A percentile compares a stretch with the other conserved stretches of the same genome.
Evolutionary conservation across 345 rosid genomes (phyloP).

Genomic region (Kandelia obovata): DNA sequence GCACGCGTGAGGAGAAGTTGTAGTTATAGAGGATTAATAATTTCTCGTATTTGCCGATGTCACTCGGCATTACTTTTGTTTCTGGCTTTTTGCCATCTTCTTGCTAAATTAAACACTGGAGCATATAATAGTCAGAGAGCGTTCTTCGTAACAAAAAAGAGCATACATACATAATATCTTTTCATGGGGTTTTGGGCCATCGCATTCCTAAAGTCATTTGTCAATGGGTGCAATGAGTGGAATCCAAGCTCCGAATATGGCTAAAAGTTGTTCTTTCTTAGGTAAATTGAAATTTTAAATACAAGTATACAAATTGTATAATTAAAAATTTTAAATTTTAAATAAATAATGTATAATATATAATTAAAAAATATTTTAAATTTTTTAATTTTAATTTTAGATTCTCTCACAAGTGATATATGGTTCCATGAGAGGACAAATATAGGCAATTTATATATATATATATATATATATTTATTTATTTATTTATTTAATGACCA

Average conservation of each 20-base stretch:
- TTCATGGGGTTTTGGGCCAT: conserved; percentile 33
- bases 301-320: too few species aligned
- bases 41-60: conserved; percentile 38
- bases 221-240: conserved; percentile 48
- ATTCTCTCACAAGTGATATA: too few species aligned
- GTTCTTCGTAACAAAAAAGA: conserved; percentile 3
- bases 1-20: conserved; percentile 34
- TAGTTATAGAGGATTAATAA: conserved; percentile 30
- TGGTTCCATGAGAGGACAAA: too few species aligned
- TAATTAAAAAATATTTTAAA: too few species aligned
- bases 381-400: too few species aligned
- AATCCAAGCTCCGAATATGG: conserved; percentile 25
- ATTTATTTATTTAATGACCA: too few species aligned
- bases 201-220: conserved; percentile 3
- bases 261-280: not conserved
- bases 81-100: conserved; percentile 57
- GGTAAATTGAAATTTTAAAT: not conserved
- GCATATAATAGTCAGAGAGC: conserved; percentile 26
- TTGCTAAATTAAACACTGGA: conserved; percentile 34
- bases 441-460: too few species aligned
- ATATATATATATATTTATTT: too few species aligned
- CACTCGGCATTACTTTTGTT: conserved; percentile 13
- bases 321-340: too few species aligned
- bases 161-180: not conserved
- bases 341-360: too few species aligned